These are phyloP conservation scores for Emmonsia crescens DNA, from an alignment of 2,329 filamentous ascomycete species.

Conservation along the genomic window DNA sequence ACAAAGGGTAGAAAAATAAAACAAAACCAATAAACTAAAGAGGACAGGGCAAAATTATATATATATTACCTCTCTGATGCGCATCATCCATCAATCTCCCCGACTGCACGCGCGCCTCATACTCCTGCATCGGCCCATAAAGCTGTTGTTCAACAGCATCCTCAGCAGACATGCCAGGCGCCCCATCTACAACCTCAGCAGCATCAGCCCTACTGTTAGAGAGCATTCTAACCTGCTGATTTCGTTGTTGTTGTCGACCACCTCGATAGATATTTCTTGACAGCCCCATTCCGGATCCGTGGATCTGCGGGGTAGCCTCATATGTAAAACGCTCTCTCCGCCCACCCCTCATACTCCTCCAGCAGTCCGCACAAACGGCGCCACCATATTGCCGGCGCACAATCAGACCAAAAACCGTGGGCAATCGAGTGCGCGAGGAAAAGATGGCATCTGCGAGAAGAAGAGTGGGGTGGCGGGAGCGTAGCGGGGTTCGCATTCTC, in stretches of 20 bases:
- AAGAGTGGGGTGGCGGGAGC: neutral
- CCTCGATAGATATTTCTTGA: neutral
- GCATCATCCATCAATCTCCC: conserved; percentile 75
- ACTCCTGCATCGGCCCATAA: conserved; percentile 71
- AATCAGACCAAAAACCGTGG: neutral
- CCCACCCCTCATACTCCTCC: neutral
- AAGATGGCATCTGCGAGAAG: neutral
- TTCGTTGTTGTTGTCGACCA: neutral
- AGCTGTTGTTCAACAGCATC: conserved; percentile 1
- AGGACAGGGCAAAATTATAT: neutral
- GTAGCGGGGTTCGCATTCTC: neutral
- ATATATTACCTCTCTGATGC: conserved; percentile 66
- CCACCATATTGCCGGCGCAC: neutral
- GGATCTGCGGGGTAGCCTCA: neutral
- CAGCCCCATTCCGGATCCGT: neutral
- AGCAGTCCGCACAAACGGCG: neutral
- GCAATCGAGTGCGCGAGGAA: neutral
- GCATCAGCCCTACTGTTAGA: neutral
- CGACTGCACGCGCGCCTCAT: conserved; percentile 65
- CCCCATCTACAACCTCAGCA: neutral
- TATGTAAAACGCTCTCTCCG: neutral
- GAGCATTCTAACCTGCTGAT: neutral
- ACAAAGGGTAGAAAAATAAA: neutral
- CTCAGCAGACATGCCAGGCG: neutral
- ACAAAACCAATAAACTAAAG: neutral